These are phyloP conservation scores for Hamigera avellanea DNA, from an alignment of 495 filamentous ascomycete genomes.

Conservation along the genomic window DNA sequence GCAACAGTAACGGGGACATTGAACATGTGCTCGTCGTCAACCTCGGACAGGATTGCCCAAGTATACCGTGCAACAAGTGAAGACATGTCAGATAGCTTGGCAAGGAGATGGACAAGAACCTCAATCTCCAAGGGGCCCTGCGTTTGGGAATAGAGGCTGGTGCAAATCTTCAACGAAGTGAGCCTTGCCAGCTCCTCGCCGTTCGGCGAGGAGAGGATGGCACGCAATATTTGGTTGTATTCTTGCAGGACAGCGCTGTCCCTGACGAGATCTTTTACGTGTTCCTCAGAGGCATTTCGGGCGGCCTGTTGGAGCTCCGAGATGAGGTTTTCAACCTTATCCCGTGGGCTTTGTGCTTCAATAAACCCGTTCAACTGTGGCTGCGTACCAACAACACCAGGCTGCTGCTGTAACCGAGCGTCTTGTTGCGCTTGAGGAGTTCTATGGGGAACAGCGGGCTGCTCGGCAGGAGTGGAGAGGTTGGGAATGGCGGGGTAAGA, in stretches of 20 bases:
- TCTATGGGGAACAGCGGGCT: slow-evolving; percentile 62
- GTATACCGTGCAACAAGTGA: slow-evolving; percentile 63
- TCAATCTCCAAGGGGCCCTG: slow-evolving; percentile 61
- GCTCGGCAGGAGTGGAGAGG: slow-evolving; percentile 70
- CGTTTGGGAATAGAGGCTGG: slow-evolving; percentile 50
- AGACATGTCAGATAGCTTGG: slow-evolving; percentile 69
- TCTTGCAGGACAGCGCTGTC: slow-evolving; percentile 53
- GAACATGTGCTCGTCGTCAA: slow-evolving; percentile 66
- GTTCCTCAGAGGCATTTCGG: slow-evolving; percentile 54
- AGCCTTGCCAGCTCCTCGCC: slow-evolving; percentile 57
- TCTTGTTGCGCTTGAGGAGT: slow-evolving; percentile 54
- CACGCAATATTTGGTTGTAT: slow-evolving; percentile 42
- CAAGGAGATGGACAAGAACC: slow-evolving; percentile 68
- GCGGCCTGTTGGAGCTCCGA: slow-evolving; percentile 54
- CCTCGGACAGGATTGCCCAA: slow-evolving; percentile 47
- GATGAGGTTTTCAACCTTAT: slow-evolving; percentile 59
- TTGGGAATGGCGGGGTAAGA: slow-evolving; percentile 66
- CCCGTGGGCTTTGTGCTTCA: slow-evolving; percentile 49
- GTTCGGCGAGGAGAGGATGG: slow-evolving; percentile 36
- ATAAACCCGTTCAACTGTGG: slow-evolving; percentile 53
- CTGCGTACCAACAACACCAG: slow-evolving; percentile 32
- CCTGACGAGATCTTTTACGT: slow-evolving; percentile 55
- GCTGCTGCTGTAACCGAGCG: slow-evolving; percentile 31
- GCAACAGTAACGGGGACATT: slow-evolving; percentile 66
- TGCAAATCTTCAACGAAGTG: slow-evolving; percentile 60